Evolutionary conservation across 2,329 filamentous ascomycete genomes (phyloP), one percentile per base, ranked within the genome.

Genomic region (Pleoardoris graminearum): DNA sequence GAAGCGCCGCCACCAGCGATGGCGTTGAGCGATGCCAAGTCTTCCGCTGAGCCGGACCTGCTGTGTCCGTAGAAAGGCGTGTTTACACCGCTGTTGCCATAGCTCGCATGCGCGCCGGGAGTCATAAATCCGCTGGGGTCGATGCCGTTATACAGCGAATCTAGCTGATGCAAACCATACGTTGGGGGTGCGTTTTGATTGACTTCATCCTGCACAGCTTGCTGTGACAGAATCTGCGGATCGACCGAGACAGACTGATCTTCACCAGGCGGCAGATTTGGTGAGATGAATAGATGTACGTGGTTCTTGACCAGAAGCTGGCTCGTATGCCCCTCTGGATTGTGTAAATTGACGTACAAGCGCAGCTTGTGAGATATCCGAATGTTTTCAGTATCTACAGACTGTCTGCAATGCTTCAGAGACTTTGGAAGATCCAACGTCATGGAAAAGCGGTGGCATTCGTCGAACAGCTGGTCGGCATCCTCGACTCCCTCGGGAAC

Each of bases 331-430:
- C 92, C 93, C 70, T 99, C 94, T 0, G 94, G 93, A 65, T 99
- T 97, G 73, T 91, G 88, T 33, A 99, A 82, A 41, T 93, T 90
- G 54, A 97, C 87, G 44, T 90, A 91, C 67, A 97, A 82, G 77
- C 93, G 93, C 61, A 97, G 82, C 76, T 96, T 96, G 74, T 99
- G 94, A 50, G 90, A 84, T 47, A 97, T 83, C 73, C 94, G 96
- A 76, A 99, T 95, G 45, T 90, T 90, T 63, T 90, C 86, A 19
- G 88, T 86, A 65, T 96, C 91, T 39, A 94, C 86, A 66, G 96
- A 92, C 73, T 99, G 94, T 45, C 96, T 79, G 75, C 93, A 97
- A 60, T 85, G 83, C 61, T 87, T 87, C 56, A 99, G 77, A 51
- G 84, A 90, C 75, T 89, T 92, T 4, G 93, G 93, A 29, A 99